A percentile compares a stretch with the other conserved stretches of the same genome.
Conservation (phyloP, 805 yeast genomes). For the Starmerella kuoi region DNA sequence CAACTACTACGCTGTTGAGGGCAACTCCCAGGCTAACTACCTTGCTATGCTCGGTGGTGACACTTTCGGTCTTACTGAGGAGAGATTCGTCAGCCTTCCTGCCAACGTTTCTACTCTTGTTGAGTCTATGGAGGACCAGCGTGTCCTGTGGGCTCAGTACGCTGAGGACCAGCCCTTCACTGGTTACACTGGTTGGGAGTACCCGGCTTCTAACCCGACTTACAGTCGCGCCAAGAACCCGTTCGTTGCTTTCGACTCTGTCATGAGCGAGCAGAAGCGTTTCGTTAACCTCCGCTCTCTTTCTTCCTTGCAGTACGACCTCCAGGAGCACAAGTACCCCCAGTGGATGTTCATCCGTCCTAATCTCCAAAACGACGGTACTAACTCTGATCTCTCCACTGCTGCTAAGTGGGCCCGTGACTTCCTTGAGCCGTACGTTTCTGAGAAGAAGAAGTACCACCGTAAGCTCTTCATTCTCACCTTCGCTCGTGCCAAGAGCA, state of each 20-base stretch:
- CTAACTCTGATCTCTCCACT: conserved; percentile 36
- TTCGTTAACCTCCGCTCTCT: conserved; percentile 38
- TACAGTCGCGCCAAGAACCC: conserved; percentile 46
- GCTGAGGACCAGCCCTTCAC: conserved; percentile 43
- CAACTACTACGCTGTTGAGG: conserved; percentile 43
- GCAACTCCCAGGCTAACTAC: conserved; percentile 46
- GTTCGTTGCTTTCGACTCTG: conserved; percentile 34
- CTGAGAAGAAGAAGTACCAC: conserved; percentile 34
- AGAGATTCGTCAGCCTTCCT: conserved; percentile 37
- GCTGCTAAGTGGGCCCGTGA: conserved; percentile 38
- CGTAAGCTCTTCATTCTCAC: conserved; percentile 39
- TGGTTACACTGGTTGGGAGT: conserved; percentile 40
- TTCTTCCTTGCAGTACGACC: conserved; percentile 35
- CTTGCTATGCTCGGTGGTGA: conserved; percentile 41
- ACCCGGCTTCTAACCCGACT: conserved; percentile 32
- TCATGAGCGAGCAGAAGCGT: conserved; percentile 31
- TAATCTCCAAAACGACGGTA: conserved; percentile 44
- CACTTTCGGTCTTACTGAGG: conserved; percentile 38
- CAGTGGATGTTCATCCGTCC: conserved; percentile 46
- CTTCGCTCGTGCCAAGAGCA: conserved; percentile 40
- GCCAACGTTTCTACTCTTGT: conserved; percentile 37
- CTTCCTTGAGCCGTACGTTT: conserved; percentile 34
- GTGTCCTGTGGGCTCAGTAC: conserved; percentile 44
- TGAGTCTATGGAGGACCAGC: conserved; percentile 37
- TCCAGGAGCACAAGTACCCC: conserved; percentile 34